Base-by-base conservation (phyloP, 208 protist genomes). In the Leishmania arabica region DNA sequence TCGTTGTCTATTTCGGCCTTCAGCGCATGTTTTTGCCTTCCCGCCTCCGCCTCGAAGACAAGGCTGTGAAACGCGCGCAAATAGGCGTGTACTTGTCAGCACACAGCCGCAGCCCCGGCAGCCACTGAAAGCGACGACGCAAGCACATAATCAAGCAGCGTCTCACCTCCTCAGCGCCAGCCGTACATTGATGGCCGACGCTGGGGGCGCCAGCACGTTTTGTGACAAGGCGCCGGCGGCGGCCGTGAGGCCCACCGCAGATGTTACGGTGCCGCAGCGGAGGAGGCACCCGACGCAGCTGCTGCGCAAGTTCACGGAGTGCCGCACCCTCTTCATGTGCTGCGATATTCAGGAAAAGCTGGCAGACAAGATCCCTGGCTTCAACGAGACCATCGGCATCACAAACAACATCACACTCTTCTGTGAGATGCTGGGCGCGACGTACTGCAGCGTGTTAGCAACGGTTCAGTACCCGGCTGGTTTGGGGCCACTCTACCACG, bases 311-410 rank as follows among this genome's bases (percentile, higher is more conserved):
- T 73, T 69, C 58, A 45, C 64, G 13, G 56, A 79, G 45, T 89
- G 88, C 60, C 88, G 89, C 62, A 93, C 93, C 7, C 86, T 88
- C 21, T 95, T 96, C 54, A 85, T 96, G 64, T 95, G 89, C 83
- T 96, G 93, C 76, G 93, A 96, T 75, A 91, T 96, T 56, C 93
- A 96, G 78, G 91, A 96, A 47, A 92, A 88, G 74, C 75, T 94
- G 37, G 71, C 66, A 6, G 64, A 66, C 40, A 81, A 83, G 58
- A 90, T 94, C 60, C 70, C 74, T 31, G 88, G 91, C 71, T 93
- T 89, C 47, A 47, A 79, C 17, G 80, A 89, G 24, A 89, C 89
- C 47, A 83, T 95, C 27, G 77, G 87, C 47, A 80, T 94, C 31
- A 86, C 89, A 9, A 94, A 93, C 82, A 66, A 75, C 19, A 80